A percentile compares a stretch with the other conserved stretches of the same genome.
Evolutionary conservation across 2,329 filamentous ascomycete species (phyloP).

Genomic region (Aspergillus jensenii): DNA sequence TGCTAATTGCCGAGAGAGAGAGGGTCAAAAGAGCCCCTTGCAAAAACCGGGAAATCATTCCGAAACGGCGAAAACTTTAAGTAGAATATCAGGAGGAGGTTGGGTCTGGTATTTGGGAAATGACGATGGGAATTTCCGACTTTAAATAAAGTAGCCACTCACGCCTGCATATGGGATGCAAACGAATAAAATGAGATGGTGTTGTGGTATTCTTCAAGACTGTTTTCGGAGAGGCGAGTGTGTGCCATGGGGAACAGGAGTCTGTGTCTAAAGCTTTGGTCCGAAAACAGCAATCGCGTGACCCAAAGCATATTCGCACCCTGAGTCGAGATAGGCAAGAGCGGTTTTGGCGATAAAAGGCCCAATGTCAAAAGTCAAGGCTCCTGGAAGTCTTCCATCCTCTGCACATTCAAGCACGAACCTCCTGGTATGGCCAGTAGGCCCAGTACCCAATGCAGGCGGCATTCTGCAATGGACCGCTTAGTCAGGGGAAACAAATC

Average conservation of each 20-base stretch:
- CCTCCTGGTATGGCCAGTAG: neutral
- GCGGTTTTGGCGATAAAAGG: neutral
- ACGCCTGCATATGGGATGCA: slow-evolving; percentile 18
- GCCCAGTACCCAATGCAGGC: neutral
- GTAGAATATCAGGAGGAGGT: slow-evolving; percentile 18
- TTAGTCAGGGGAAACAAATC: neutral
- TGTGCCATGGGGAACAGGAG: slow-evolving; percentile 1
- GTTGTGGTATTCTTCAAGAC: neutral
- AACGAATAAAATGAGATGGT: neutral
- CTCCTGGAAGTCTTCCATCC: neutral
- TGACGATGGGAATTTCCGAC: slow-evolving; percentile 22
- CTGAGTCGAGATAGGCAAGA: neutral
- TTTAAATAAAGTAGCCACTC: slow-evolving; percentile 31
- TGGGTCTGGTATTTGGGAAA: slow-evolving; percentile 25
- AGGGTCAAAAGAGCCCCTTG: slow-evolving; percentile 29
- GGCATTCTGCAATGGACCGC: neutral
- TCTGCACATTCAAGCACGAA: neutral
- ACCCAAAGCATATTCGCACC: neutral
- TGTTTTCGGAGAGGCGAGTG: slow-evolving; percentile 10
- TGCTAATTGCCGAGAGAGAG: slow-evolving; percentile 24
- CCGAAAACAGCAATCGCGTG: neutral
- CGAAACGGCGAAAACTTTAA: slow-evolving; percentile 15
- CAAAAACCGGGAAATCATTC: slow-evolving; percentile 26
- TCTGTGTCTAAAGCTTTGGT: neutral
- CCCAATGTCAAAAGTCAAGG: neutral